Conservation (phyloP, 2,329 filamentous ascomycete genomes). For the Xylariaceae sp. region DNA sequence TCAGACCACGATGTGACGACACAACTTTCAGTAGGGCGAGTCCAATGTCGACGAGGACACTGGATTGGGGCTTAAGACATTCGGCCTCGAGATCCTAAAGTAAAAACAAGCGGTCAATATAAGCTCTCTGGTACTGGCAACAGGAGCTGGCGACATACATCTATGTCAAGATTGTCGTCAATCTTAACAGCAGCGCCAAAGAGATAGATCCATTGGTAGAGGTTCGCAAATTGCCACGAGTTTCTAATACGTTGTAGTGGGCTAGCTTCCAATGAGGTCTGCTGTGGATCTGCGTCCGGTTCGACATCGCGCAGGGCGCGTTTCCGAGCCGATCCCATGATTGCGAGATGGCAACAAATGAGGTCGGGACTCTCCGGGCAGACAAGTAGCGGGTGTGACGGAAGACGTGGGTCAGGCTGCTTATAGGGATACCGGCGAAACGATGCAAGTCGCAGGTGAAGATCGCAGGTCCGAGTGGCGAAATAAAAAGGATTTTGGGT, state of each 20-base stretch:
- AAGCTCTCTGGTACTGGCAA: background rate
- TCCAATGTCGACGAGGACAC: conserved; percentile 73
- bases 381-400: conserved; percentile 1
- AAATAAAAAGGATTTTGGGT: background rate
- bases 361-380: background rate
- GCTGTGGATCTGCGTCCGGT: conserved; percentile 23
- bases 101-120: background rate
- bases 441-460: background rate
- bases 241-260: conserved; percentile 69
- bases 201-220: conserved; percentile 88
- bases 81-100: conserved; percentile 79
- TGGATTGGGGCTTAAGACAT: conserved; percentile 75
- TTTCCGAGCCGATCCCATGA: conserved; percentile 47
- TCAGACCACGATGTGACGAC: conserved; percentile 87
- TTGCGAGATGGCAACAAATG: conserved; percentile 12
- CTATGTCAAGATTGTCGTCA: conserved; percentile 81
- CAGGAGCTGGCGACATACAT: conserved; percentile 53
- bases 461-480: conserved; percentile 12
- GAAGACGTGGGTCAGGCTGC: background rate
- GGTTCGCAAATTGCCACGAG: conserved; percentile 92
- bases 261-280: conserved; percentile 31
- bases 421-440: conserved; percentile 4
- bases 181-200: conserved; percentile 90
- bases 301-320: conserved; percentile 45
- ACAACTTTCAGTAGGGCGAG: conserved; percentile 86